These are phyloP conservation scores for Zea luxurians DNA, from an alignment of 176 grass and related monocot genomes.

Conservation along the genomic window DNA sequence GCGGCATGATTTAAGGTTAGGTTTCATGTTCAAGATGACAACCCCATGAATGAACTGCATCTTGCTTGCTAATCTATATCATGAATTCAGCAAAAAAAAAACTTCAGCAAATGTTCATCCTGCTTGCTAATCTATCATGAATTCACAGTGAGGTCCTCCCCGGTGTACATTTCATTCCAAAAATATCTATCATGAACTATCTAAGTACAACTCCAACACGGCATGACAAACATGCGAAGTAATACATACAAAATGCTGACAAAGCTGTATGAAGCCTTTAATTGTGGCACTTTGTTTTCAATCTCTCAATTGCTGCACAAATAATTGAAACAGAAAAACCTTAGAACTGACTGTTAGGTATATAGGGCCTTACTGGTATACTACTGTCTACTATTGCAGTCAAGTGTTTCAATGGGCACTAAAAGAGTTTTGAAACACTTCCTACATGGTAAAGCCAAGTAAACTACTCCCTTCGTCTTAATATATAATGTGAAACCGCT, in stretches of 20 bases:
- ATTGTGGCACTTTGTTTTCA: neutral
- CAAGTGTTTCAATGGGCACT: neutral
- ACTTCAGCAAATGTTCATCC: neutral
- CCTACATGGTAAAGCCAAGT: neutral
- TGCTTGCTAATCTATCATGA: slow-evolving; percentile 20
- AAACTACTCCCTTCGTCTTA: neutral
- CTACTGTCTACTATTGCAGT: neutral
- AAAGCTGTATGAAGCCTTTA: neutral
- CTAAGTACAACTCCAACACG: neutral
- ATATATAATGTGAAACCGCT: too few relatives aligned
- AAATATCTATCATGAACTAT: too few relatives aligned
- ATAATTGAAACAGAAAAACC: neutral
- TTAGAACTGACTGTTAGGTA: slow-evolving; percentile 12
- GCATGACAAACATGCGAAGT: neutral
- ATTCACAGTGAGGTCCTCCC: neutral
- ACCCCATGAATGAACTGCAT: slow-evolving; percentile 21
- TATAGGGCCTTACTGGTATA: neutral
- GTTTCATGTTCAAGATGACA: slow-evolving; percentile 23
- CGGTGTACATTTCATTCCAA: too few relatives aligned
- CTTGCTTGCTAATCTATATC: slow-evolving; percentile 23
- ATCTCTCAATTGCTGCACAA: neutral
- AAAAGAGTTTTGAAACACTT: neutral
- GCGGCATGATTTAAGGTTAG: slow-evolving; percentile 51
- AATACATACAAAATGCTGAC: neutral
- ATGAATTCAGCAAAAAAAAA: neutral